These are phyloP conservation scores for Coemansia sp. DNA, from an alignment of 192 early-diverging fungal species.

Conservation along the genomic window DNA sequence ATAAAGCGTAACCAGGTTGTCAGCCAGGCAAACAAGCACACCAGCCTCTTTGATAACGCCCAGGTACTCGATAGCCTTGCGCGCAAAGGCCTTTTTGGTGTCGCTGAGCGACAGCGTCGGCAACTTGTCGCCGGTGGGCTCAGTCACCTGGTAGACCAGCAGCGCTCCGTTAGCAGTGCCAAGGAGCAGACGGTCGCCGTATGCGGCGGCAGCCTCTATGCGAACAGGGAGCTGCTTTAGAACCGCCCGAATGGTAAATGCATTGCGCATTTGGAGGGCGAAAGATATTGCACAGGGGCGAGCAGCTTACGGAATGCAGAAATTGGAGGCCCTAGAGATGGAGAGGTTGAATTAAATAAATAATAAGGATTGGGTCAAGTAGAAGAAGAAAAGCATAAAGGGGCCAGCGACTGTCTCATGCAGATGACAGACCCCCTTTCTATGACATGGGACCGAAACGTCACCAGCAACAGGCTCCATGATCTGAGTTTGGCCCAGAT, in stretches of 20 bases:
- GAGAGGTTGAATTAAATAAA: background rate
- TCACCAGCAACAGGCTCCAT: no score
- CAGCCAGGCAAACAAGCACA: slow-evolving; percentile 70
- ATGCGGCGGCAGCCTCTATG: slow-evolving; percentile 70
- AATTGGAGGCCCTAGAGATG: no score
- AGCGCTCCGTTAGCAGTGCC: slow-evolving; percentile 69
- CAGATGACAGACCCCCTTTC: no score
- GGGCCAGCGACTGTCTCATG: no score
- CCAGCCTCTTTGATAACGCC: slow-evolving; percentile 74
- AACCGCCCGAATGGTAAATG: slow-evolving; percentile 72
- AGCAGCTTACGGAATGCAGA: background rate
- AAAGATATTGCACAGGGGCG: background rate
- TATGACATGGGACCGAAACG: no score
- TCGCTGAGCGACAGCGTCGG: slow-evolving; percentile 59
- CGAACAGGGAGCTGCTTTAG: slow-evolving; percentile 69
- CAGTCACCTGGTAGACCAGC: slow-evolving; percentile 64
- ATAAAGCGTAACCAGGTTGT: slow-evolving; percentile 70
- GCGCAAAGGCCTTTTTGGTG: slow-evolving; percentile 69
- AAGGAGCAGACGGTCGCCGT: slow-evolving; percentile 70
- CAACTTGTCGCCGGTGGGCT: slow-evolving; percentile 17
- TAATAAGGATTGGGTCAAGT: background rate
- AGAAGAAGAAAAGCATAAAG: no score
- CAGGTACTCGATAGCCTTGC: slow-evolving; percentile 69
- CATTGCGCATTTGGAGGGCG: slow-evolving; percentile 65
- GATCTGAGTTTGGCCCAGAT: background rate